Evolutionary conservation across 148 eudicot genomes (phyloP), one percentile per base, ranked within the genome.

Genomic region (Rheum nobile): DNA sequence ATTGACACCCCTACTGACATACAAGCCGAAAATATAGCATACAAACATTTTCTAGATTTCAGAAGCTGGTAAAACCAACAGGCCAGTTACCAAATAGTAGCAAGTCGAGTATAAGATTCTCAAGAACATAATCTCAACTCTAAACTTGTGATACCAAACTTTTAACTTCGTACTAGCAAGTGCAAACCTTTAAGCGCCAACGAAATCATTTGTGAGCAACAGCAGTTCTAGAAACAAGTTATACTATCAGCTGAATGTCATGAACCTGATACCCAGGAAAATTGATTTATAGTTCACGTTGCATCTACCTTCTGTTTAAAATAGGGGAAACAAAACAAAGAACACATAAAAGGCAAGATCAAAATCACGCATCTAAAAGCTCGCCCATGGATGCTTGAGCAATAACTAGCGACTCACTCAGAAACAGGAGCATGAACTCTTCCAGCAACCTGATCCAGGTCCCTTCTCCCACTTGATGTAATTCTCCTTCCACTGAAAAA

Each of bases 361-460:
- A 65, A 65, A 65, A 65, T 65, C 70, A 65, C 1, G 70, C 41
- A 65, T 65, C 70, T 14, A 65, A 65, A n/a, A 65, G 70, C 21
- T 32, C 38, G 35, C 29, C 16, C 67, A 61, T 28, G 35, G 38
- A 61, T 61, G 67, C 67, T 61, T 61, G 67, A 31, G 67, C 3
- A 4, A 61, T 13, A 61, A 28, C 35, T 3, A n/a, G 67, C 7
- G 3, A 26, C 17, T 61, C 67, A 61, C 35, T 61, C 37, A 17
- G 70, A 17, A 34, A 0, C 70, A 42, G 55, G 46, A 44, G 68
- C 77, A 6, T 34, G 24, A 21, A 68, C 61, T 31, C 78, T 42
- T 37, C 78, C 78, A 31, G 78, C 78, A 76, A 76, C 78, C 35
- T 76, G 78, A 48, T 76, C 78, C 16, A 76, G 78, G 50, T 76